These are phyloP conservation scores for Ambrosia trifida DNA, from an alignment of 129 eudicot species.

Conservation along the genomic window DNA sequence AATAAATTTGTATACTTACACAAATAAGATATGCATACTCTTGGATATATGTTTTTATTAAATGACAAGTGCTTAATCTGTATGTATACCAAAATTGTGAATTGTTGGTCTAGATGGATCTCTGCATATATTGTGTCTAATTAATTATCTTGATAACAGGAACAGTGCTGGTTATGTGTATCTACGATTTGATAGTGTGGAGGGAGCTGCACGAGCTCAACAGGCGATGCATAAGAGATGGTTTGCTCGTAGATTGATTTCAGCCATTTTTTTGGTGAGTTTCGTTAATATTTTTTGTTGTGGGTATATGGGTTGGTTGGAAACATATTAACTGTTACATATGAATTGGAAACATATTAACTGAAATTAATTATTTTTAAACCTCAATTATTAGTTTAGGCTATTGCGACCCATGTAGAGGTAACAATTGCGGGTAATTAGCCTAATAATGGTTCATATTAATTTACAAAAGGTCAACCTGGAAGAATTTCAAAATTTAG, in stretches of 20 bases:
- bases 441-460: too few species aligned
- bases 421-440: too few species aligned
- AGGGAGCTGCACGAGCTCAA: conserved; percentile 84
- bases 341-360: not conserved
- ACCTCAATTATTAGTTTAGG: not conserved
- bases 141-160: conserved; percentile 39
- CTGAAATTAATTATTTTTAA: not conserved
- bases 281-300: not conserved
- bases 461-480: not conserved
- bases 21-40: too few species aligned
- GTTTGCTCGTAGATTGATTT: conserved; percentile 90
- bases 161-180: conserved; percentile 90
- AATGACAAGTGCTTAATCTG: not conserved
- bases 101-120: not conserved
- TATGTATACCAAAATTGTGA: not conserved
- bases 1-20: too few species aligned
- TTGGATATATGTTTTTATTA: not conserved
- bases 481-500: not conserved
- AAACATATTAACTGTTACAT: not conserved
- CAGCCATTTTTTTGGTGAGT: conserved; percentile 89
- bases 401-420: not conserved
- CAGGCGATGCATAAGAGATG: conserved; percentile 93
- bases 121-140: not conserved
- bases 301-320: not conserved
- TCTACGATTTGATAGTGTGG: conserved; percentile 76